These are phyloP conservation scores for Kitagawia praeruptora DNA, from an alignment of 129 eudicot genomes.

Conservation along the genomic window DNA sequence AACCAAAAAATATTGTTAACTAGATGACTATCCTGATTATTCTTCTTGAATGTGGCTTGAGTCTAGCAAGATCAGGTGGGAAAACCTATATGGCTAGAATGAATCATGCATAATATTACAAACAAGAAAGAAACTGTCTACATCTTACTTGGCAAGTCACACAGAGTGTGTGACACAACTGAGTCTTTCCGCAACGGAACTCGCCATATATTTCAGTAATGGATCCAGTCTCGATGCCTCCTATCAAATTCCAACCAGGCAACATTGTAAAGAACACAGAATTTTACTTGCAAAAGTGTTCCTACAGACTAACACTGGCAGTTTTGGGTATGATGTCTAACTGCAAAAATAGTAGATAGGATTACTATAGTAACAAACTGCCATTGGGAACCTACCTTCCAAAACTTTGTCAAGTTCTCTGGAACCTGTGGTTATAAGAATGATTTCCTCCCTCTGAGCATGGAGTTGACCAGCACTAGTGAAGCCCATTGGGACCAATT, in stretches of 20 bases:
- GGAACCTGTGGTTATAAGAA: conserved; percentile 89
- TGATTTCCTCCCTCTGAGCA: conserved; percentile 79
- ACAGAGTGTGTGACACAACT: conserved; percentile 87
- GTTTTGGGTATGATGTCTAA: neutral
- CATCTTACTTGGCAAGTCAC: conserved; percentile 82
- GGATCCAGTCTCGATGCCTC: conserved; percentile 90
- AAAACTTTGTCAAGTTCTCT: conserved; percentile 85
- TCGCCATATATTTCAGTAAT: conserved; percentile 92
- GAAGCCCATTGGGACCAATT: conserved; percentile 90
- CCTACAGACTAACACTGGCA: neutral
- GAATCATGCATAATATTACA: neutral
- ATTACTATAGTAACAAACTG: neutral
- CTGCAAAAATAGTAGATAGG: neutral
- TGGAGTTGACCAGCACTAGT: conserved; percentile 90
- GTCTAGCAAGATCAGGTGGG: neutral
- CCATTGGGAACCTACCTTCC: conserved; percentile 46
- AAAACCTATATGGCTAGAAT: neutral
- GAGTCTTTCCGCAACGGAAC: conserved; percentile 95
- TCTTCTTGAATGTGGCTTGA: neutral
- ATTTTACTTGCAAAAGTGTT: neutral
- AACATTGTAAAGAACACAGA: neutral
- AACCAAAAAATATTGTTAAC: neutral
- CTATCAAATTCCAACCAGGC: conserved; percentile 24
- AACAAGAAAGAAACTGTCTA: neutral
- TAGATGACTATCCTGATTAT: neutral